Percentiles rank a stretch among this genome's conserved stretches.
Evolutionary conservation across 2,329 filamentous ascomycete genomes (phyloP).

Genomic region (Pseudopithomyces maydicus): DNA sequence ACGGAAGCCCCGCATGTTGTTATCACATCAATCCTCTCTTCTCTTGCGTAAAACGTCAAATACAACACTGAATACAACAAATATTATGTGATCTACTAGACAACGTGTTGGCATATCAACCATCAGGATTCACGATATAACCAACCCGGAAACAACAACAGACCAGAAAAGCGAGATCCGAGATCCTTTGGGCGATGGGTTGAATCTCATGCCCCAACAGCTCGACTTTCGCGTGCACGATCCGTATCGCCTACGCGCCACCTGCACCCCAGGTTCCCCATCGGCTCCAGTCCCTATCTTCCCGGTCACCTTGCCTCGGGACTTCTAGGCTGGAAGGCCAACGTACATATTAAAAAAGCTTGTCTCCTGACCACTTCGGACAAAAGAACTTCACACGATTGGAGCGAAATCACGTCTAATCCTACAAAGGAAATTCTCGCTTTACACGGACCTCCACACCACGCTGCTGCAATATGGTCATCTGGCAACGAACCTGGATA

Average conservation of each 20-base stretch:
- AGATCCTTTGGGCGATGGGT: not conserved
- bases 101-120: no score
- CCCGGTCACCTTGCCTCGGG: slow-evolving; percentile 2
- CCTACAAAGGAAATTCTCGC: slow-evolving; percentile 10
- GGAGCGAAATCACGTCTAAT: slow-evolving; percentile 16
- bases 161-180: not conserved
- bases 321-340: slow-evolving; percentile 14
- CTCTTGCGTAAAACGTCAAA: no score
- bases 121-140: no score
- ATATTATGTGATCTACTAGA: no score
- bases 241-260: slow-evolving; percentile 3
- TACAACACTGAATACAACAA: no score
- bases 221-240: slow-evolving; percentile 15
- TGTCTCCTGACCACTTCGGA: not conserved
- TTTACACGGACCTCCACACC: slow-evolving; percentile 3
- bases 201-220: not conserved
- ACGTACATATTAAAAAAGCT: slow-evolving; percentile 11
- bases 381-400: slow-evolving; percentile 9
- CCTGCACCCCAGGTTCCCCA: slow-evolving; percentile 7
- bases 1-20: slow-evolving; percentile 17
- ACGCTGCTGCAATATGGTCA: slow-evolving; percentile 21
- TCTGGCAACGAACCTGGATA: slow-evolving; percentile 15
- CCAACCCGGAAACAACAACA: no score
- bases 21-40: slow-evolving; percentile 1
- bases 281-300: slow-evolving; percentile 5